Evolutionary conservation across 2,329 filamentous ascomycete genomes (phyloP).

Genomic region (Beauveria brongniartii): DNA sequence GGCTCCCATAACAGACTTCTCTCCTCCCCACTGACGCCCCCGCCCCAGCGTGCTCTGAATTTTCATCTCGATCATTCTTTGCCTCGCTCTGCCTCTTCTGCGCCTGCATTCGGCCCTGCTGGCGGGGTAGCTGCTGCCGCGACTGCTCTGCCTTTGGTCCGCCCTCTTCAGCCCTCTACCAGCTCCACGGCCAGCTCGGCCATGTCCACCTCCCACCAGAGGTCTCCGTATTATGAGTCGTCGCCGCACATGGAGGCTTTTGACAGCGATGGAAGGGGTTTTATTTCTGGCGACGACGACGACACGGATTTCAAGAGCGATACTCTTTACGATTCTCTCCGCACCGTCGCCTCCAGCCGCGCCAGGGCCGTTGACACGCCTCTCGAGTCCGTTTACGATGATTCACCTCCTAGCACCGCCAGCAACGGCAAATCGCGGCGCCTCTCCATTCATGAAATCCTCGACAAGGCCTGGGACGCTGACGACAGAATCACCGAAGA

Average conservation of each 20-base stretch:
- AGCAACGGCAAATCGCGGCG: constrained; percentile 45
- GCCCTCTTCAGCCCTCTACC: constrained; percentile 35
- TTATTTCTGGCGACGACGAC: constrained; percentile 64
- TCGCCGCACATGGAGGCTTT: constrained; percentile 59
- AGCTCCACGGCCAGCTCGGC: constrained; percentile 35
- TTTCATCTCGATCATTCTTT: constrained; percentile 44
- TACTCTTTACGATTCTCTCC: constrained; percentile 67
- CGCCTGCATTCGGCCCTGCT: constrained; percentile 31
- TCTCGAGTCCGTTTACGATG: constrained; percentile 73
- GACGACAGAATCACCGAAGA: constrained; percentile 54
- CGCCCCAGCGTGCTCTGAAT: constrained; percentile 44
- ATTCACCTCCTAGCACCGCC: constrained; percentile 57
- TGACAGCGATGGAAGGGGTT: constrained; percentile 57
- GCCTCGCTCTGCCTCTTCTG: background rate
- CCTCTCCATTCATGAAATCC: constrained; percentile 50
- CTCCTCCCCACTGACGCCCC: constrained; percentile 46
- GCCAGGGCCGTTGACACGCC: constrained; percentile 61
- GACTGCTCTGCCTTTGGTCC: constrained; percentile 22
- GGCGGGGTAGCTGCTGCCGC: constrained; percentile 23
- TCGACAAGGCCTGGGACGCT: constrained; percentile 46
- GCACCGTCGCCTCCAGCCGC: constrained; percentile 61
- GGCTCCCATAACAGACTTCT: constrained; percentile 33
- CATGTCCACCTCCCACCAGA: constrained; percentile 27
- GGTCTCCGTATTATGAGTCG: constrained; percentile 23
- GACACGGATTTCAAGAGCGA: constrained; percentile 75